A percentile compares a stretch with the other conserved stretches of the same genome.
Evolutionary conservation across 2,329 filamentous ascomycete genomes (phyloP).

Genomic region (Leptographium wingfieldii): DNA sequence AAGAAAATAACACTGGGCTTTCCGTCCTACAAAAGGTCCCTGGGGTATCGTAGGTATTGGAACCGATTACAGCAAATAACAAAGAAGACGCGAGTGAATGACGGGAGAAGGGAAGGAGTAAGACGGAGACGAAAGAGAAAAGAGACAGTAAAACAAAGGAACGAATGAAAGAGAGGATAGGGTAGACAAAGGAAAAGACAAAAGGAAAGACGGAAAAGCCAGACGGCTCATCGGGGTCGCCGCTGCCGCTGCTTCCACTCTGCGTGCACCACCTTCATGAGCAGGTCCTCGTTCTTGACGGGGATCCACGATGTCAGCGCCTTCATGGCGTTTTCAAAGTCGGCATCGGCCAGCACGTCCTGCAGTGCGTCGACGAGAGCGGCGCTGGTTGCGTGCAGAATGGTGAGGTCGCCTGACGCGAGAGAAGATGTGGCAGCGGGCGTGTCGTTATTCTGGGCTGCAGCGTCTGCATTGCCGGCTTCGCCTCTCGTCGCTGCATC

Average conservation of each 20-base stretch:
- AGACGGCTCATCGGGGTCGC: not conserved
- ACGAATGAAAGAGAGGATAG: not conserved
- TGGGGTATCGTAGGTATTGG: not conserved
- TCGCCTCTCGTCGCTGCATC: too few species aligned
- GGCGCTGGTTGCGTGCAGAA: constrained; percentile 80
- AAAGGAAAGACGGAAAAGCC: not conserved
- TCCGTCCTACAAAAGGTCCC: not conserved
- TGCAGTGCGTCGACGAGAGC: constrained; percentile 84
- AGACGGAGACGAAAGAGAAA: not conserved
- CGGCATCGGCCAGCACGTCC: constrained; percentile 78
- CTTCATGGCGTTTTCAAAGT: constrained; percentile 98
- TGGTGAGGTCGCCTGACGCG: constrained; percentile 41
- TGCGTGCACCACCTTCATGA: constrained; percentile 80
- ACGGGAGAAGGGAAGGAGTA: not conserved
- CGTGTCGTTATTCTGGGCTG: too few species aligned
- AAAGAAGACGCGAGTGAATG: not conserved
- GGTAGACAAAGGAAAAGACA: too few species aligned
- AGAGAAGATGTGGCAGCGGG: too few species aligned
- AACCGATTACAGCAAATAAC: not conserved
- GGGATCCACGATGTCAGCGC: constrained; percentile 87
- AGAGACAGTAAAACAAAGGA: not conserved
- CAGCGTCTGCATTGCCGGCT: too few species aligned
- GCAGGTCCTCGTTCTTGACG: constrained; percentile 81
- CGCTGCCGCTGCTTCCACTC: constrained; percentile 64
- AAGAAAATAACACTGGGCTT: too few species aligned